Conservation (phyloP, 176 grass and related monocot species). For the Saccharum officinarum region DNA sequence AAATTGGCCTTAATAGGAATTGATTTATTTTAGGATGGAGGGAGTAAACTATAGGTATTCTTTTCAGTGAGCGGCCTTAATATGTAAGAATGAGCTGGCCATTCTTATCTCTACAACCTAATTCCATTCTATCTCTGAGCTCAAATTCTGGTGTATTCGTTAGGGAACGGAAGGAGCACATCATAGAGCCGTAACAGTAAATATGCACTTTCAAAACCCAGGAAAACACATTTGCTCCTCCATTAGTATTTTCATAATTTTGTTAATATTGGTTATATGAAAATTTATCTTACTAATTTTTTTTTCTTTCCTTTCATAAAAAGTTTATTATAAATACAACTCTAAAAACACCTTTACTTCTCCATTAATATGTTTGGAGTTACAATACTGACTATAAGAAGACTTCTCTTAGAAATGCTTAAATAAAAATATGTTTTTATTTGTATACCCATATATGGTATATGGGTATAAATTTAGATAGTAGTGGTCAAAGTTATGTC, state of each 20-base stretch:
- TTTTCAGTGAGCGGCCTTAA: too few species aligned
- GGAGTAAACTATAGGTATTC: too few species aligned
- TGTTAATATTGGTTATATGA: background rate
- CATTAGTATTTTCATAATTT: background rate
- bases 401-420: background rate
- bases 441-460: too few species aligned
- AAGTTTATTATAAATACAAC: background rate
- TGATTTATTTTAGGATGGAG: too few species aligned
- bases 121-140: too few species aligned
- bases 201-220: background rate
- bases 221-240: background rate
- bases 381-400: background rate
- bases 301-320: background rate
- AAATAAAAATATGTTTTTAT: background rate
- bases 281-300: background rate
- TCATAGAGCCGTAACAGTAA: background rate
- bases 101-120: too few species aligned
- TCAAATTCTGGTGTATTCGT: background rate
- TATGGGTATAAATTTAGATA: background rate
- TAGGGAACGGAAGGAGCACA: background rate
- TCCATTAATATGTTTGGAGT: background rate
- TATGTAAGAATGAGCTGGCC: too few species aligned
- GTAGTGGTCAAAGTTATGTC: background rate
- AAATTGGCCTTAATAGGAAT: too few species aligned
- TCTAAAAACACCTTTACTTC: background rate